Base-by-base conservation (phyloP, 768 basidiomycete species). In the Agaricus bisporus region DNA sequence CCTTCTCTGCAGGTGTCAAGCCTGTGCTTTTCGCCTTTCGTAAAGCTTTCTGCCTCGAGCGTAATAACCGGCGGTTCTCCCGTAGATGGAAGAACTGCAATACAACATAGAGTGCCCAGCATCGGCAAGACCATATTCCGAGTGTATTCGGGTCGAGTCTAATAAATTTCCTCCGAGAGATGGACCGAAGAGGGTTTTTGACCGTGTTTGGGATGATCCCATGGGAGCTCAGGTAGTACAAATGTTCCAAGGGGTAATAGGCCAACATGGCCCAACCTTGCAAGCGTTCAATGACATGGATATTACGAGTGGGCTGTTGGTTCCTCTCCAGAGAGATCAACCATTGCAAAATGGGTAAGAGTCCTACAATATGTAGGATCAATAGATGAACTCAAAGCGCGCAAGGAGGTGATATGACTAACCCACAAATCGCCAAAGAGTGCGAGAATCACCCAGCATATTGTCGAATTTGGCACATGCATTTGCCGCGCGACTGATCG, bases 401-500 rank as follows among this genome's bases (percentile, higher is more conserved):
- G 8, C 14, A 18, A 36, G 37, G 36, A 15, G 11, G 41, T 51
- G 36, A 2, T 41, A 39, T 7, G n/a, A 58, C 81, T 63, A 61
- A 88, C 90, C 90, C 85, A 88, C 91, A 59, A 91, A 75, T 58
- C 89, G 77, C 74, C 86, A 88, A 17, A 92, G 66, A 55, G 77
- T 87, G 51, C 87, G 76, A 0, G 88, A 84, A 65, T 89, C 85
- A 38, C 82, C 69, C 9, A 92, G 70, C 4, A 81, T 62, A 41
- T 73, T 68, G 0, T 74, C 76, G 25, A 91, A 69, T 58, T 80
- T 85, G 15, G 70, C 63, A 48, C 81, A 76, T 9, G 77, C 73
- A 4, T 70, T 68, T 2, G 86, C 82, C 14, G 72, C 67, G n/a
- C 62, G 55, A 61, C 87, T 90, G 28, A 66, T 73, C 1, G 84